A percentile compares a stretch with the other conserved stretches of the same genome.
Evolutionary conservation across 2,329 filamentous ascomycete genomes (phyloP).

Genomic region (Hortaea werneckii): DNA sequence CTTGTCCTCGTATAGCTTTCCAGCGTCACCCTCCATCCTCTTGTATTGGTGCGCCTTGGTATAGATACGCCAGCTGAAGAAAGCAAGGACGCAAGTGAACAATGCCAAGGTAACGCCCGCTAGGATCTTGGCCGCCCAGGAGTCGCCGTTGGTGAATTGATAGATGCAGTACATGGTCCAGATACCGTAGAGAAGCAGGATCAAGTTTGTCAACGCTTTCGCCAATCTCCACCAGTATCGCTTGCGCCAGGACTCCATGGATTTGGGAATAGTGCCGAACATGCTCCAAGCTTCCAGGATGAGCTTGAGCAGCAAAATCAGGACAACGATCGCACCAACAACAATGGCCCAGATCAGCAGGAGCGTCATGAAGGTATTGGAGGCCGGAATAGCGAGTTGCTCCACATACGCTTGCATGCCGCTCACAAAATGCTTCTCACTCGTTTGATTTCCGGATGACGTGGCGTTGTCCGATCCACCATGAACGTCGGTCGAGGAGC

Average conservation of each 20-base stretch:
- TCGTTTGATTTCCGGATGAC: constrained; percentile 25
- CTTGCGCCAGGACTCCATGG: constrained; percentile 74
- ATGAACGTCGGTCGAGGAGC: constrained; percentile 25
- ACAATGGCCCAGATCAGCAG: constrained; percentile 81
- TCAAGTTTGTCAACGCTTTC: constrained; percentile 78
- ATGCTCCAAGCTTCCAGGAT: constrained; percentile 84
- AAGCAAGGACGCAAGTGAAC: constrained; percentile 72
- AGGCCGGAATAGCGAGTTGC: constrained; percentile 70
- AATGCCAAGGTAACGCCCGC: constrained; percentile 70
- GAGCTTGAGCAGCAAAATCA: constrained; percentile 82
- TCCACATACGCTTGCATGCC: constrained; percentile 79
- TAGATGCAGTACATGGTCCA: constrained; percentile 96
- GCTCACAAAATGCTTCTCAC: constrained; percentile 49
- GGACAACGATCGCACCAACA: constrained; percentile 71
- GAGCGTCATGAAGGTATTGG: constrained; percentile 94
- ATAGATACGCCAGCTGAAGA: constrained; percentile 80
- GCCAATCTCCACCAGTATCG: constrained; percentile 93
- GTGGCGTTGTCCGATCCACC: constrained; percentile 7
- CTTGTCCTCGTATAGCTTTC: constrained; percentile 76
- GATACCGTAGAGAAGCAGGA: constrained; percentile 83
- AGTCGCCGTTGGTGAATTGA: constrained; percentile 88
- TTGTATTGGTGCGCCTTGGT: constrained; percentile 63
- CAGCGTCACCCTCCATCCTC: constrained; percentile 61
- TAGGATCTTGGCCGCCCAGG: constrained; percentile 79
- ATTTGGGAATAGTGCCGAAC: constrained; percentile 75